phyloP scores from a whole-genome alignment of 2,329 filamentous ascomycete genomes.

The Fusarium foetens region DNA sequence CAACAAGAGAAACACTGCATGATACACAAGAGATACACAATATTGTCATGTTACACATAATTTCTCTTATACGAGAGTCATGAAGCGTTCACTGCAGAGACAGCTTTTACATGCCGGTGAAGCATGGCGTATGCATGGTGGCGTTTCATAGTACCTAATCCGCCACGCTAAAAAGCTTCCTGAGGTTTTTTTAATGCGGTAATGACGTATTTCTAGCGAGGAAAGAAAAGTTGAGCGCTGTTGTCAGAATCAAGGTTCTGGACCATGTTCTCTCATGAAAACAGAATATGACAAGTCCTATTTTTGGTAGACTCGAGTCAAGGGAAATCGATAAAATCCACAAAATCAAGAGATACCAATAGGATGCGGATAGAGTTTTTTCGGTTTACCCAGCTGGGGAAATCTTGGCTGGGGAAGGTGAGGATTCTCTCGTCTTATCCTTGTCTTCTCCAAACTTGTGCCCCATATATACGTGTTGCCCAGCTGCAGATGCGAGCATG shows the following conservation, averaged over 20 bases:
- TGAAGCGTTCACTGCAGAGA: conserved; percentile 23
- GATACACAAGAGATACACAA: conserved; percentile 1
- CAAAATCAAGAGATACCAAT: conserved; percentile 3
- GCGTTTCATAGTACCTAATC: conserved; percentile 21
- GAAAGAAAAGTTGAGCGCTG: conserved; percentile 1
- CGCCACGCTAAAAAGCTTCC: conserved; percentile 26
- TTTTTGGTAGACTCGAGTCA: background rate
- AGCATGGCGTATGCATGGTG: conserved; percentile 27
- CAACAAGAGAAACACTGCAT: conserved; percentile 3
- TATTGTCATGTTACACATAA: conserved; percentile 16
- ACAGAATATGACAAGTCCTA: conserved; percentile 7
- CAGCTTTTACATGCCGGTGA: conserved; percentile 34
- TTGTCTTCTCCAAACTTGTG: conserved; percentile 22
- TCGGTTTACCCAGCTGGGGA: conserved; percentile 20
- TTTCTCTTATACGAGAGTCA: conserved; percentile 33
- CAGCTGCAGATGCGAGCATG: background rate
- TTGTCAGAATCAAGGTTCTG: conserved; percentile 31
- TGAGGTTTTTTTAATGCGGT: conserved; percentile 11
- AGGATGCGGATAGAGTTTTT: background rate
- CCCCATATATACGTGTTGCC: conserved; percentile 5
- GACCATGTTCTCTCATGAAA: conserved; percentile 11
- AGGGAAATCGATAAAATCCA: background rate
- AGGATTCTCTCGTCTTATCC: conserved; percentile 12
- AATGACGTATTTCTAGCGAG: conserved; percentile 39
- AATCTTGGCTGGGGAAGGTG: conserved; percentile 12